These are phyloP conservation scores for Garcileccinum viscosum DNA, from an alignment of 1,284 basidiomycete species.

Conservation along the genomic window DNA sequence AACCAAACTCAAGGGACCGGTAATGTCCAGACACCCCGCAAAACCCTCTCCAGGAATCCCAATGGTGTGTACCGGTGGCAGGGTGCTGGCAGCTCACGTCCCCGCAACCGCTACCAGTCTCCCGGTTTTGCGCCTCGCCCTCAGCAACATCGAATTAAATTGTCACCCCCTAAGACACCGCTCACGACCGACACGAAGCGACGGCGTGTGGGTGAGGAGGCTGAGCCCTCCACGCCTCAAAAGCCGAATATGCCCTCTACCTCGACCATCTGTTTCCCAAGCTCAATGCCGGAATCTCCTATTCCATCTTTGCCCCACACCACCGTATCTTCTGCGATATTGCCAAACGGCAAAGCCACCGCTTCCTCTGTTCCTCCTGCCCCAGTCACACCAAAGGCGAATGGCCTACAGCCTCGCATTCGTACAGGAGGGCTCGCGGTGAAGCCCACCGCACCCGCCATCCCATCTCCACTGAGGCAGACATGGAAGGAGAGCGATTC, in stretches of 20 bases:
- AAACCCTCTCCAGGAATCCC: slow-evolving; percentile 68
- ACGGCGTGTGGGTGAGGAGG: slow-evolving; percentile 59
- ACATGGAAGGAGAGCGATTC: slow-evolving; percentile 58
- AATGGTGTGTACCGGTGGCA: slow-evolving; percentile 73
- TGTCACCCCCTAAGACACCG: slow-evolving; percentile 46
- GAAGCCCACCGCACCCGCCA: slow-evolving; percentile 62
- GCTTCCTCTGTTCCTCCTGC: slow-evolving; percentile 21
- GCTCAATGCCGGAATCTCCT: slow-evolving; percentile 21
- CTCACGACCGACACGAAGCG: slow-evolving; percentile 60
- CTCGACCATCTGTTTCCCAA: slow-evolving; percentile 31
- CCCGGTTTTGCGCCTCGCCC: slow-evolving; percentile 64
- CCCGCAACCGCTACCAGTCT: slow-evolving; percentile 69
- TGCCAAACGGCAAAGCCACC: slow-evolving; percentile 34
- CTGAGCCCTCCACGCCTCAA: slow-evolving; percentile 41
- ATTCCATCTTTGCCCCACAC: slow-evolving; percentile 10
- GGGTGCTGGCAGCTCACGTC: slow-evolving; percentile 70
- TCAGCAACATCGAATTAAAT: slow-evolving; percentile 46
- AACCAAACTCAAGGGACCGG: slow-evolving; percentile 25
- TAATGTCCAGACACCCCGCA: slow-evolving; percentile 44
- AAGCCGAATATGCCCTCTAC: slow-evolving; percentile 32
- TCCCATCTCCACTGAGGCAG: slow-evolving; percentile 73
- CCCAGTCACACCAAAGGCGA: slow-evolving; percentile 36
- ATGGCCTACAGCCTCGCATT: slow-evolving; percentile 45
- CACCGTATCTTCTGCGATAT: slow-evolving; percentile 12
- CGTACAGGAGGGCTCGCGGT: slow-evolving; percentile 47